These are phyloP conservation scores for Chenopodium album DNA, from an alignment of 148 eudicot genomes.

Conservation along the genomic window DNA sequence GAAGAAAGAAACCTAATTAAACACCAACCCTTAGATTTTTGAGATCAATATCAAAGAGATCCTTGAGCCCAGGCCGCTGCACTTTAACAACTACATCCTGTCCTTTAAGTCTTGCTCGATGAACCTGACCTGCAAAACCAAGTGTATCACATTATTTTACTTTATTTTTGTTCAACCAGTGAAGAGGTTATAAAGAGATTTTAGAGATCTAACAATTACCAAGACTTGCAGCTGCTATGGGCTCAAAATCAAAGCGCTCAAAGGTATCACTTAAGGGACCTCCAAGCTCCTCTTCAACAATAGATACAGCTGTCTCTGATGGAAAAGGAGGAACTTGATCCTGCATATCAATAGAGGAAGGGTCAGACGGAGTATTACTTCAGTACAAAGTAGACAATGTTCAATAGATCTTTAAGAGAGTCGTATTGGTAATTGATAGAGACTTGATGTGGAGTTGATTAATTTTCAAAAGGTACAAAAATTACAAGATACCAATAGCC, in stretches of 20 bases:
- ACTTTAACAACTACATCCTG: constrained; percentile 93
- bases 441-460: background rate
- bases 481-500: background rate
- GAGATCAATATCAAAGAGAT: constrained; percentile 97
- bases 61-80: constrained; percentile 97
- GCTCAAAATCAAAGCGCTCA: constrained; percentile 87
- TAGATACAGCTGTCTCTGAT: constrained; percentile 79
- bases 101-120: constrained; percentile 90
- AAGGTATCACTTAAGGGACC: constrained; percentile 63
- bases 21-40: constrained; percentile 89
- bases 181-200: constrained; percentile 9
- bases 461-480: background rate
- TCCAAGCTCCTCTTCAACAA: constrained; percentile 92
- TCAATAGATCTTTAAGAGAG: background rate
- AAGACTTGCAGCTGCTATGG: constrained; percentile 98
- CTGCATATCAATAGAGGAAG: constrained; percentile 41
- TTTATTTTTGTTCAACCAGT: constrained; percentile 6
- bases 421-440: background rate
- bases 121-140: constrained; percentile 87
- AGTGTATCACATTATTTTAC: constrained; percentile 10
- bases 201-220: constrained; percentile 45
- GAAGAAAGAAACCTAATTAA: background rate
- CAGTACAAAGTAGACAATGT: background rate
- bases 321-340: constrained; percentile 99
- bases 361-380: background rate